Evolutionary conservation across 257 asterid species (phyloP), one percentile per base, ranked within the genome.

Genomic region (Penstemon eatonii): DNA sequence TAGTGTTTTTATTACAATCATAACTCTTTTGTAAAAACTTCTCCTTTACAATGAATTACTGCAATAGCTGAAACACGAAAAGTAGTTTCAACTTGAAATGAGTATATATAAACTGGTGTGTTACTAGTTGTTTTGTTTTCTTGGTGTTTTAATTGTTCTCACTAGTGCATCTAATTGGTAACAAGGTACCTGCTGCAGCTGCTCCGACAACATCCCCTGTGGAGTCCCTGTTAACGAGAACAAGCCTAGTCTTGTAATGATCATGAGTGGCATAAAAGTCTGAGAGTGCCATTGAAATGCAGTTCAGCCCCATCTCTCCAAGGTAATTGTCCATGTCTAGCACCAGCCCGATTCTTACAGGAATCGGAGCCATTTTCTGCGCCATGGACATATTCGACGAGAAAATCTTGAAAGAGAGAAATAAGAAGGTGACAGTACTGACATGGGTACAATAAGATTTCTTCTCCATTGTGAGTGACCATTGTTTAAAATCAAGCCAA

Each of bases 181-280:
- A 5, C 9, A 11, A n/a, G 19, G 59, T 64, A 86, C 92, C 84
- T 60, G 84, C 84, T 36, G 82, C 82, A 66, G 92, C 92, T 44
- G 89, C 87, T 3, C 68, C 80, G 40, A 79, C 70, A 3, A 75
- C 74, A 1, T 79, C 83, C 40, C 4, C 40, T 53, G 69, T 69
- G 56, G 92, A 80, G 72, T 83, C 83, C 40, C 80, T 71, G 8
- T 0, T 19, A 57, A 50, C 49, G 36, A 81, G 82, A 60, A 75
- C 66, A 44, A 83, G 18, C 63, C 83, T 66, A 4, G 92, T 78
- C 44, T 51, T 65, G 47, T 76, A 86, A 41, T 47, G 7, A 39
- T 46, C 64, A 56, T 81, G 58, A 18, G 73, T 11, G 10, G 60
- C 59, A 45, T 86, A 83, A 9, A 86, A 84, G 54, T 82, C 81